A percentile compares a stretch with the other conserved stretches of the same genome.
Conservation (phyloP, 2,329 filamentous ascomycete species). For the Chaetomiaceae sp. region DNA sequence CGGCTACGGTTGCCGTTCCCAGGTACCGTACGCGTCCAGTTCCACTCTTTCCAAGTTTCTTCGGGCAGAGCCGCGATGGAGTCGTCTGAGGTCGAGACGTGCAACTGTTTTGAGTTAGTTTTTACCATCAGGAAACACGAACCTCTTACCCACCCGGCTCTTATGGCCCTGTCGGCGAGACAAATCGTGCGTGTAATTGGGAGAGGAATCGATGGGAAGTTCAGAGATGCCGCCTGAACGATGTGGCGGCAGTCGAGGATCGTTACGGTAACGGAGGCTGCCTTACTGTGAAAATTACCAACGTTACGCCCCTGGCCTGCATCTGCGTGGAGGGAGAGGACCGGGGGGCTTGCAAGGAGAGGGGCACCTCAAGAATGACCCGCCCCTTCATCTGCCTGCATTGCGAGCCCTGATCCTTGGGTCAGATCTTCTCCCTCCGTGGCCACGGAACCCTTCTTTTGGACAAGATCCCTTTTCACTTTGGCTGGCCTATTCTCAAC, state of each 20-base stretch:
- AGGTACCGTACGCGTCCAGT: neutral
- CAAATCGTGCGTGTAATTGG: too few relatives aligned
- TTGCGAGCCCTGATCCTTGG: slow-evolving; percentile 10
- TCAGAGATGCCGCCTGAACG: too few relatives aligned
- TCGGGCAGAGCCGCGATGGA: neutral
- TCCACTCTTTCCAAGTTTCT: neutral
- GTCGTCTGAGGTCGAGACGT: neutral
- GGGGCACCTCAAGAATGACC: slow-evolving; percentile 6
- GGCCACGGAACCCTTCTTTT: slow-evolving; percentile 6
- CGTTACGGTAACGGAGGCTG: too few relatives aligned
- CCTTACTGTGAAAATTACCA: slow-evolving; percentile 1
- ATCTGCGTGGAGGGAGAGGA: too few relatives aligned
- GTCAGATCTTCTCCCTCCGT: slow-evolving; percentile 5
- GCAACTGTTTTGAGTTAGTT: neutral
- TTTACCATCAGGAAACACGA: too few relatives aligned
- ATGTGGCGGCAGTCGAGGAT: too few relatives aligned
- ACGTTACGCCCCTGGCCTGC: neutral
- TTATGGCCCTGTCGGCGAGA: too few relatives aligned
- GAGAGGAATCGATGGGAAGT: neutral
- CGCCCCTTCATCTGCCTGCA: slow-evolving; percentile 11
- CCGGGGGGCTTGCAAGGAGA: neutral
- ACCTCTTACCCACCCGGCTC: too few relatives aligned
- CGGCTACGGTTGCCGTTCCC: neutral
- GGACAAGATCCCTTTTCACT: neutral
- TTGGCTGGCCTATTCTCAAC: neutral